phyloP scores from a whole-genome alignment of 768 basidiomycete species.

The Guyanaporus albipodus region DNA sequence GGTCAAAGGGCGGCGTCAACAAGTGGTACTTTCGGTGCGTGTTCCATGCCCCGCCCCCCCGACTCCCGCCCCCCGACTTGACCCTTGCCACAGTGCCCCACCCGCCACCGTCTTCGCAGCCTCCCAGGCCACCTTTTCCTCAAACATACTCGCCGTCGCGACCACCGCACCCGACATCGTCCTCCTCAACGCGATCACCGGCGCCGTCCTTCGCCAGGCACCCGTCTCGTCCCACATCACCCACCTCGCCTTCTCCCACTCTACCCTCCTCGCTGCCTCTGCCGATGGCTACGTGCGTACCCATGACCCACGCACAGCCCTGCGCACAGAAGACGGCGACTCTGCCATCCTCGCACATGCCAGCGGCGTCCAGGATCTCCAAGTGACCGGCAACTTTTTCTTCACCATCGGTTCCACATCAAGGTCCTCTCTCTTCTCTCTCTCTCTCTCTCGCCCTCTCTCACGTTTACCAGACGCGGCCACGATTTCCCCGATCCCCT shows the following conservation, averaged over 20 bases:
- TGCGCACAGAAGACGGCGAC: constrained; percentile 47
- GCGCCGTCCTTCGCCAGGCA: constrained; percentile 55
- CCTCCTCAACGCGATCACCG: constrained; percentile 72
- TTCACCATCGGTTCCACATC: constrained; percentile 86
- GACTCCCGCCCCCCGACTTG: not conserved
- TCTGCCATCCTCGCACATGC: constrained; percentile 71
- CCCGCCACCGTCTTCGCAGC: constrained; percentile 34
- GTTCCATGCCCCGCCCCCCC: not conserved
- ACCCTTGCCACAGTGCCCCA: constrained; percentile 32
- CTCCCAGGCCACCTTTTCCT: constrained; percentile 47
- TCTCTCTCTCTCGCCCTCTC: not conserved
- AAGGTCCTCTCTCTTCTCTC: constrained; percentile 46
- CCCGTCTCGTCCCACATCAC: constrained; percentile 54
- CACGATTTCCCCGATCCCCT: constrained; percentile 87
- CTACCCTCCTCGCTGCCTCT: constrained; percentile 62
- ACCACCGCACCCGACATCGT: constrained; percentile 58
- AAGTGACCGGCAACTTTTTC: constrained; percentile 71
- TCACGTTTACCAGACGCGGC: constrained; percentile 57
- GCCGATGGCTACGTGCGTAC: constrained; percentile 71
- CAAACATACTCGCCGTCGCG: constrained; percentile 57
- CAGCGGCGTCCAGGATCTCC: constrained; percentile 78
- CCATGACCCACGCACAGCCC: constrained; percentile 63
- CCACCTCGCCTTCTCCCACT: constrained; percentile 64
- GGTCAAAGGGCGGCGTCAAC: constrained; percentile 82
- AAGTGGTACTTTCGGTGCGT: constrained; percentile 76